Evolutionary conservation across 306 rosid genomes (phyloP).

Genomic region (Alnus glutinosa): DNA sequence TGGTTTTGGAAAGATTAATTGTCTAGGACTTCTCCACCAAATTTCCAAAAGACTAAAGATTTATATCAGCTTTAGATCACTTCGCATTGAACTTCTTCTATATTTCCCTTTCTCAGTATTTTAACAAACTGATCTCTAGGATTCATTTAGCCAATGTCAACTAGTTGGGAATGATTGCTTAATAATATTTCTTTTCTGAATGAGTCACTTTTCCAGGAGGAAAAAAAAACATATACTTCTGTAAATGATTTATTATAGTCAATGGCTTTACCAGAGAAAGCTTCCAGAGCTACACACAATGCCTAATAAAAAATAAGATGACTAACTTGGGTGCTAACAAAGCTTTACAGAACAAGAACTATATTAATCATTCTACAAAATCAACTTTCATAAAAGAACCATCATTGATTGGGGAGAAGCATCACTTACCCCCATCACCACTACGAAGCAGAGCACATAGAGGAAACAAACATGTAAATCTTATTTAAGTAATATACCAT

Average conservation of each 20-base stretch:
- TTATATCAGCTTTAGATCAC: background rate
- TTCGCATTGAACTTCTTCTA: background rate
- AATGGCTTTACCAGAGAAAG: background rate
- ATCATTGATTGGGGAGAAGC: constrained; percentile 1
- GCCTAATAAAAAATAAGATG: background rate
- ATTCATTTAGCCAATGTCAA: background rate
- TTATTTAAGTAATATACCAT: background rate
- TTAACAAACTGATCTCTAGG: too few relatives aligned
- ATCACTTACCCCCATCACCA: constrained; percentile 17
- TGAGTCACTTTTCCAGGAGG: background rate
- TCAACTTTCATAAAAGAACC: constrained; percentile 13
- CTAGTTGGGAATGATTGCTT: background rate
- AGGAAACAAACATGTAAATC: background rate
- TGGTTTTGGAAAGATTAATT: background rate
- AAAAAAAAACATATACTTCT: background rate
- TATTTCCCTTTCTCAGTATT: background rate
- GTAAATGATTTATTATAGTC: background rate
- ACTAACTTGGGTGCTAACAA: background rate
- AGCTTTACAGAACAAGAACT: constrained; percentile 10
- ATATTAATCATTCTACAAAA: constrained; percentile 10
- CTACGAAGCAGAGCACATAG: constrained; percentile 9
- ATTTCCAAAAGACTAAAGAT: background rate
- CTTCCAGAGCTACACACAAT: background rate
- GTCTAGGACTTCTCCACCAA: background rate
- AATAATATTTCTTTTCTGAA: background rate